These are phyloP conservation scores for Aureobasidium leucospermi DNA, from an alignment of 2,329 filamentous ascomycete species.

Conservation along the genomic window DNA sequence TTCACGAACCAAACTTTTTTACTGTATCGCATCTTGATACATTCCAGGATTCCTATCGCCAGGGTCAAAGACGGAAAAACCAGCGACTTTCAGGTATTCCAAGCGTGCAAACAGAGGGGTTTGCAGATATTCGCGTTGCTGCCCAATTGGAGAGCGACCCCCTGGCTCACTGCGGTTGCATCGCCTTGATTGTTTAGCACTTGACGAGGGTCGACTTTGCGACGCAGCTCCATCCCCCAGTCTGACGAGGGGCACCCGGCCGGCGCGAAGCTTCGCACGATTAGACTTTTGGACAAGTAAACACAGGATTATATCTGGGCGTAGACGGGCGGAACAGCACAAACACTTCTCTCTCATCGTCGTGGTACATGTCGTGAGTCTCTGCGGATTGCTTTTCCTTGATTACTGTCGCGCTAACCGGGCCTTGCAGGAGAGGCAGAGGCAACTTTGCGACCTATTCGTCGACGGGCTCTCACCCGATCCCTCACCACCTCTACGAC, in stretches of 20 bases:
- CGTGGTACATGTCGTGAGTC: slow-evolving; percentile 15
- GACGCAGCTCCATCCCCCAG: background rate
- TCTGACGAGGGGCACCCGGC: background rate
- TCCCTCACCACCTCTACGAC: background rate
- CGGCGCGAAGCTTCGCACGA: background rate
- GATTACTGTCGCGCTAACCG: background rate
- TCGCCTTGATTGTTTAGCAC: background rate
- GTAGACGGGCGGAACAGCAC: background rate
- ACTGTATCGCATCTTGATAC: background rate
- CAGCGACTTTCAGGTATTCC: background rate
- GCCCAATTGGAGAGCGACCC: slow-evolving; percentile 4
- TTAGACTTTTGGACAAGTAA: background rate
- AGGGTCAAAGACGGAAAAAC: background rate
- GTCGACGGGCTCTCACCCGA: slow-evolving; percentile 11
- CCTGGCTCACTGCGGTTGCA: background rate
- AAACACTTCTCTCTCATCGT: background rate
- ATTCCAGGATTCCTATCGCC: background rate
- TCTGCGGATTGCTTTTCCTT: background rate
- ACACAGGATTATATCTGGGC: background rate
- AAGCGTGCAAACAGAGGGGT: background rate
- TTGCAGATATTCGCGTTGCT: background rate
- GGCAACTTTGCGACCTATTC: background rate
- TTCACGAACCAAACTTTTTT: background rate
- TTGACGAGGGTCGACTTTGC: background rate
- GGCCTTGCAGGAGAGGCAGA: slow-evolving; percentile 1